phyloP scores from a whole-genome alignment of 176 grass and related monocot species.

The Thinopyrum elongatum region DNA sequence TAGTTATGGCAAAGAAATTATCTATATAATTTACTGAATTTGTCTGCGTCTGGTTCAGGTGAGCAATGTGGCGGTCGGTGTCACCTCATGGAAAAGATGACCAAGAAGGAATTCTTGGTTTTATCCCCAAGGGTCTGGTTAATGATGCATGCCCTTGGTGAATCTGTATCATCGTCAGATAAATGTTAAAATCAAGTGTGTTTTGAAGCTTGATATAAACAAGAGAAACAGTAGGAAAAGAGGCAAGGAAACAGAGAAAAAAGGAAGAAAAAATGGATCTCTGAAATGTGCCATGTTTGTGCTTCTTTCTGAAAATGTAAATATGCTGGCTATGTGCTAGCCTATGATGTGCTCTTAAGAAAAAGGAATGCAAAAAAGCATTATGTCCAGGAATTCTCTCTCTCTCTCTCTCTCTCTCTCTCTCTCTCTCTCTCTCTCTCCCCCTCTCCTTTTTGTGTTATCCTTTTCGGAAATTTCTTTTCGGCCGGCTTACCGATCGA shows the following conservation, averaged over 20 bases:
- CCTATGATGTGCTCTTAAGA: slow-evolving; percentile 41
- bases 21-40: slow-evolving; percentile 14
- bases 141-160: slow-evolving; percentile 31
- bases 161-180: slow-evolving; percentile 24
- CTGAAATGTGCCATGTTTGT: slow-evolving; percentile 12
- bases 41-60: slow-evolving; percentile 30
- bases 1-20: not conserved
- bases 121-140: slow-evolving; percentile 24
- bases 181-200: slow-evolving; percentile 49
- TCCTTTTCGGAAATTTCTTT: not conserved
- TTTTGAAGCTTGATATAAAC: slow-evolving; percentile 57
- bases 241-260: slow-evolving; percentile 1
- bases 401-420: not conserved
- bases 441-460: not conserved
- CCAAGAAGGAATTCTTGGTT: not conserved
- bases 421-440: not conserved
- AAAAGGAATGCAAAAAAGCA: slow-evolving; percentile 52
- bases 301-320: slow-evolving; percentile 51
- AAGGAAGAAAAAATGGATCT: not conserved
- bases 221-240: slow-evolving; percentile 30
- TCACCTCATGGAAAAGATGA: slow-evolving; percentile 59
- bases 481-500: not conserved
- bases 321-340: slow-evolving; percentile 37
- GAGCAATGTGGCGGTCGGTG: slow-evolving; percentile 50
- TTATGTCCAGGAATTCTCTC: slow-evolving; percentile 40